Base-by-base conservation (phyloP, 495 filamentous ascomycete genomes). In the Penicillium alfredii region DNA sequence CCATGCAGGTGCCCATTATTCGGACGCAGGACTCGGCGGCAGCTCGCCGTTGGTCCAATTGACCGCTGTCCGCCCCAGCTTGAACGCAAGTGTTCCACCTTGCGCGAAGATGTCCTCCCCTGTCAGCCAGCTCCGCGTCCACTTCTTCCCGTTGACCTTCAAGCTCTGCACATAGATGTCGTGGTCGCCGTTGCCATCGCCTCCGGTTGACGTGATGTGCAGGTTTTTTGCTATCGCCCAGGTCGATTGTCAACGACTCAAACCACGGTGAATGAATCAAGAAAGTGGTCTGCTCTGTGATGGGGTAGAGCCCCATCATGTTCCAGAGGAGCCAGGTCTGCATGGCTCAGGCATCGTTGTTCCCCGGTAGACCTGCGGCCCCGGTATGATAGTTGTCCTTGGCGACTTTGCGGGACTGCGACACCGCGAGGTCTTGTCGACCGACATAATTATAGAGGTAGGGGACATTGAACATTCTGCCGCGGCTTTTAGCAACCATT, bases 361-460 rank as follows among this genome's bases (percentile, higher is more conserved):
- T 78, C 0, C 76, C 76, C 0, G 76, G 76, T 2, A 79, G 51
- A 5, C 77, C 76, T 1, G 40, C 38, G 0, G 44, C 41, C 0
- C 56, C 58, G 8, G 55, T 59, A 6, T 45, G 39, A 47, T 66
- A 72, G 35, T 68, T 54, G 4, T 41, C 29, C 37, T 66, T 68
- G 14, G 64, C 62, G 16, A 69, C 51, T 8, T 56, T 33, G 4
- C 64, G 61, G 14, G 63, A 58, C 15, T 42, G 55, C 12, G 35
- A 25, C 4, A 68, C 65, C 0, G 62, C 64, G 4, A 77, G 62
- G 42, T 80, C 73, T 42, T 80, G 81, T 25, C 73, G 67, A 40
- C 69, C 68, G 28, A 75, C 71, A 57, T 72, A 88, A 58, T 86
- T 76, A 66, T 80, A 86, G 0, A 86, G 69, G 53, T 84, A 88